A percentile compares a stretch with the other conserved stretches of the same genome.
Conservation (phyloP, 164 flowering plant genomes). For the Malania oleifera region DNA sequence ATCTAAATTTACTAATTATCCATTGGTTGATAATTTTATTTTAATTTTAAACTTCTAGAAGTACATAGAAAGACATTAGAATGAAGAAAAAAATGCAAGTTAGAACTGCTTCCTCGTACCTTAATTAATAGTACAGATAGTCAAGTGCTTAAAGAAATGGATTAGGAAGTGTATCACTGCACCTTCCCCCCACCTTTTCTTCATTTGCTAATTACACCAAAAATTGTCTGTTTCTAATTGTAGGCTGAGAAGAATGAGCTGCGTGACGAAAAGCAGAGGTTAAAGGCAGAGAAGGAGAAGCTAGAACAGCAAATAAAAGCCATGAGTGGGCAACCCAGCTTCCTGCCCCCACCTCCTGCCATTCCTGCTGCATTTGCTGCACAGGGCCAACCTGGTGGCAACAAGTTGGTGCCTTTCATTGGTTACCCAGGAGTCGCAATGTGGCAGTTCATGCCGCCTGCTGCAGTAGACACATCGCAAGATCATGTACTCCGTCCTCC, state of each 20-base stretch:
- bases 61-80: no score
- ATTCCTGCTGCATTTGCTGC: slow-evolving; percentile 65
- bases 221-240: not conserved
- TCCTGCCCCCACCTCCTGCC: slow-evolving; percentile 53
- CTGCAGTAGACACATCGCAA: slow-evolving; percentile 88
- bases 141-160: no score
- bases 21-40: no score
- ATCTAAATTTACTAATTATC: no score
- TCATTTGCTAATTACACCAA: no score
- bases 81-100: no score
- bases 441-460: slow-evolving; percentile 99
- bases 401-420: slow-evolving; percentile 70
- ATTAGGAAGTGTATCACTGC: not conserved
- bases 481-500: slow-evolving; percentile 94
- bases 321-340: slow-evolving; percentile 53
- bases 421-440: slow-evolving; percentile 87
- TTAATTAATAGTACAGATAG: no score
- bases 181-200: no score
- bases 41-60: no score
- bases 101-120: no score
- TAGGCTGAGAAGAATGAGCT: slow-evolving; percentile 89
- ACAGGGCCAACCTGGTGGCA: slow-evolving; percentile 60
- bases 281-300: slow-evolving; percentile 80
- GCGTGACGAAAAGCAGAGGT: slow-evolving; percentile 86
- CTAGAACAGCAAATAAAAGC: slow-evolving; percentile 75